phyloP scores from a whole-genome alignment of 192 early-diverging fungal genomes.

The Jimgerdemannia flammicorona region DNA sequence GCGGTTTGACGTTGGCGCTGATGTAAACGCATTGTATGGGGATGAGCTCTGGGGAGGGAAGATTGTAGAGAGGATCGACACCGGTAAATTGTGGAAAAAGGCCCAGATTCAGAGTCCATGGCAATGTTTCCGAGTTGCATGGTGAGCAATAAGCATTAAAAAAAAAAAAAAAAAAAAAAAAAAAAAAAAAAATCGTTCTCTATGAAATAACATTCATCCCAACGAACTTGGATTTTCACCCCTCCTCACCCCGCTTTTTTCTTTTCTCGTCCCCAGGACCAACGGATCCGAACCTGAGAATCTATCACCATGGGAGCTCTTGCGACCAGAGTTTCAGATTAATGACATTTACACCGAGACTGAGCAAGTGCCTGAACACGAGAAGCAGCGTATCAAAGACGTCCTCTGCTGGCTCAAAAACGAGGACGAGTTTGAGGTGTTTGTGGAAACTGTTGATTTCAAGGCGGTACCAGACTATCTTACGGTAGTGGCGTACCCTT shows the following conservation, averaged over 20 bases:
- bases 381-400: conserved; percentile 33
- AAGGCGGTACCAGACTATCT: conserved; percentile 60
- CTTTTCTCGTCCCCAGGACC: conserved; percentile 13
- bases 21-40: conserved; percentile 62
- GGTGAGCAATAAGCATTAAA: conserved; percentile 22
- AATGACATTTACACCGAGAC: conserved; percentile 4
- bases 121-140: conserved; percentile 45
- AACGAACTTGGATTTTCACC: neutral
- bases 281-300: conserved; percentile 28
- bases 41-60: conserved; percentile 54
- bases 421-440: conserved; percentile 45
- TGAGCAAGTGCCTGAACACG: conserved; percentile 18
- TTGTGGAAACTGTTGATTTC: conserved; percentile 60
- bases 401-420: conserved; percentile 38
- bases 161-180: no score
- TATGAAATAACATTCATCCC: neutral
- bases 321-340: conserved; percentile 3
- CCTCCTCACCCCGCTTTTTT: neutral
- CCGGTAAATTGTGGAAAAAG: conserved; percentile 33
- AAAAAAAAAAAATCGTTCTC: no score
- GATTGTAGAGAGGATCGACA: conserved; percentile 42
- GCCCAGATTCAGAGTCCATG: conserved; percentile 42
- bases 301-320: conserved; percentile 46
- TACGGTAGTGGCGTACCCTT: conserved; percentile 62
- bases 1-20: conserved; percentile 40